These are phyloP conservation scores for Pelargonium cotyledonis DNA, from an alignment of 441 rosid genomes.

Conservation along the genomic window DNA sequence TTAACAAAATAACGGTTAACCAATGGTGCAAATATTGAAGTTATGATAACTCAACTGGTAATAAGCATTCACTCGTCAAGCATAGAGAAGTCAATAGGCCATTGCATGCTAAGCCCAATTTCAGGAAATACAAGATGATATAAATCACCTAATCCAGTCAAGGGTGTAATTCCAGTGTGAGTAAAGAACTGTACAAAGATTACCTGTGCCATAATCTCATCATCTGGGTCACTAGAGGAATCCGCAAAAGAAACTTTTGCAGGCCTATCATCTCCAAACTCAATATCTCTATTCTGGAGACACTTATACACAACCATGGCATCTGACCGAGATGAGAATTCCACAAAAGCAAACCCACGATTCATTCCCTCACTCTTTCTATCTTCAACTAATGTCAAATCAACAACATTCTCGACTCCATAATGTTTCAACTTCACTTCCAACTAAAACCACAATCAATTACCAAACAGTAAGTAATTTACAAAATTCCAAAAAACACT, in stretches of 20 bases:
- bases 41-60: neutral
- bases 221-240: constrained; percentile 87
- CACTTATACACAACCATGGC: constrained; percentile 89
- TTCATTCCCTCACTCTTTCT: constrained; percentile 77
- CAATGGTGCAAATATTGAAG: neutral
- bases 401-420: constrained; percentile 83
- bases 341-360: constrained; percentile 96
- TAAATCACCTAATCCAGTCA: constrained; percentile 2
- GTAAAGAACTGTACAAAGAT: constrained; percentile 25
- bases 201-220: constrained; percentile 97
- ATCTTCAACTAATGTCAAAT: constrained; percentile 86
- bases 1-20: neutral
- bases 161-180: constrained; percentile 1
- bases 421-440: constrained; percentile 92
- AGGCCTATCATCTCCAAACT: constrained; percentile 91
- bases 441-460: constrained; percentile 53
- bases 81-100: neutral
- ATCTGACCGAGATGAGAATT: constrained; percentile 82
- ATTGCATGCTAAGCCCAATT: neutral
- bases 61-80: neutral
- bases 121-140: neutral
- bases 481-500: constrained; percentile 13
- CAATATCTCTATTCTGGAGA: constrained; percentile 80
- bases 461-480: constrained; percentile 23
- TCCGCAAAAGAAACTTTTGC: constrained; percentile 96